Conservation (phyloP, 83 land plant genomes). For the Larix sibirica region DNA sequence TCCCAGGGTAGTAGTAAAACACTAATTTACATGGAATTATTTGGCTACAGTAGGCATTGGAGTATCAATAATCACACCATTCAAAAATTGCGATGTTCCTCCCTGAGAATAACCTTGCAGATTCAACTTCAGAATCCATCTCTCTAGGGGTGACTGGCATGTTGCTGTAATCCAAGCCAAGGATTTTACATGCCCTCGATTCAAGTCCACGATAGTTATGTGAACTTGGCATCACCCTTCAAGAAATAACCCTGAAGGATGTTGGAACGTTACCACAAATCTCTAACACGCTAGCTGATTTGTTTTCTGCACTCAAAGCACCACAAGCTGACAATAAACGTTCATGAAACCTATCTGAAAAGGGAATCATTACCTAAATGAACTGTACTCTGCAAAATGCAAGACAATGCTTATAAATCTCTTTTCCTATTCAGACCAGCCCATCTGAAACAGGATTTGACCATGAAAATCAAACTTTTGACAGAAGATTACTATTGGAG, state of each 20-base stretch:
- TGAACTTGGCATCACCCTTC: background rate
- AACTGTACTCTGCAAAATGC: background rate
- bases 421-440: background rate
- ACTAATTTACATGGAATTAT: background rate
- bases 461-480: background rate
- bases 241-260: background rate
- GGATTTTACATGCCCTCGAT: background rate
- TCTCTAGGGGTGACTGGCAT: background rate
- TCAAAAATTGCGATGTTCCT: background rate
- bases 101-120: background rate
- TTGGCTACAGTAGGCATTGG: slow-evolving; percentile 5
- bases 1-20: background rate
- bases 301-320: background rate
- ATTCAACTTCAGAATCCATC: background rate
- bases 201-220: background rate
- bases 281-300: background rate
- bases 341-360: background rate
- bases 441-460: background rate
- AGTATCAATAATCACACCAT: background rate
- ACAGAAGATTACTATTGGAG: background rate
- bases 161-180: background rate
- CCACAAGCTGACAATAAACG: background rate
- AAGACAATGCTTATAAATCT: background rate
- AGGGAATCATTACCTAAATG: background rate
- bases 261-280: background rate